Percentiles rank a stretch among this genome's conserved stretches.
Conservation (phyloP, 2,329 filamentous ascomycete genomes). For the Magnaporthiopsis incrustans region DNA sequence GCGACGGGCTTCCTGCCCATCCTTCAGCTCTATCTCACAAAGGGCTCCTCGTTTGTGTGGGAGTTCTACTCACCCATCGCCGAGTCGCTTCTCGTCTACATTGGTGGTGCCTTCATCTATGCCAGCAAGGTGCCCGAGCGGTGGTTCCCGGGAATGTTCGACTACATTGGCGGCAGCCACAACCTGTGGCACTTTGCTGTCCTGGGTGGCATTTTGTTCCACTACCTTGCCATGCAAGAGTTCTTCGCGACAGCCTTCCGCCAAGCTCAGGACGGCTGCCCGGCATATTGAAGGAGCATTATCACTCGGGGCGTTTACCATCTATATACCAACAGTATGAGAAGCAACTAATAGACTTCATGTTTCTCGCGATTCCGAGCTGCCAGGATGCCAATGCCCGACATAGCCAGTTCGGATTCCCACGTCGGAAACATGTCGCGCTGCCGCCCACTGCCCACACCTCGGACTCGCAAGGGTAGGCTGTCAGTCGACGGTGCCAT, state of each 20-base stretch:
- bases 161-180: slow-evolving; percentile 91
- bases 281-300: slow-evolving; percentile 34
- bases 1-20: slow-evolving; percentile 85
- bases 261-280: slow-evolving; percentile 54
- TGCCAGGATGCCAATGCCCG: neutral
- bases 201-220: slow-evolving; percentile 90
- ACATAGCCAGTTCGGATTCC: neutral
- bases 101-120: slow-evolving; percentile 77
- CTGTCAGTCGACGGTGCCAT: neutral
- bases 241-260: slow-evolving; percentile 77
- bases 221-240: slow-evolving; percentile 92
- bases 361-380: neutral
- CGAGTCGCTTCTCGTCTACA: slow-evolving; percentile 82
- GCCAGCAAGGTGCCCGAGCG: slow-evolving; percentile 88
- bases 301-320: neutral
- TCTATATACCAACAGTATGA: neutral
- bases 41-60: slow-evolving; percentile 71
- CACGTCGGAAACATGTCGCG: too few relatives aligned
- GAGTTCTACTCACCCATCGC: slow-evolving; percentile 83
- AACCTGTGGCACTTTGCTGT: slow-evolving; percentile 98
- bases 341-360: neutral
- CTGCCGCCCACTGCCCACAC: neutral
- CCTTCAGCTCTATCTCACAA: slow-evolving; percentile 70
- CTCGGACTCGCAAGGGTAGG: neutral
- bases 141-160: slow-evolving; percentile 87